Conservation (phyloP, 176 grass and related monocot genomes). For the Avena sativa region DNA sequence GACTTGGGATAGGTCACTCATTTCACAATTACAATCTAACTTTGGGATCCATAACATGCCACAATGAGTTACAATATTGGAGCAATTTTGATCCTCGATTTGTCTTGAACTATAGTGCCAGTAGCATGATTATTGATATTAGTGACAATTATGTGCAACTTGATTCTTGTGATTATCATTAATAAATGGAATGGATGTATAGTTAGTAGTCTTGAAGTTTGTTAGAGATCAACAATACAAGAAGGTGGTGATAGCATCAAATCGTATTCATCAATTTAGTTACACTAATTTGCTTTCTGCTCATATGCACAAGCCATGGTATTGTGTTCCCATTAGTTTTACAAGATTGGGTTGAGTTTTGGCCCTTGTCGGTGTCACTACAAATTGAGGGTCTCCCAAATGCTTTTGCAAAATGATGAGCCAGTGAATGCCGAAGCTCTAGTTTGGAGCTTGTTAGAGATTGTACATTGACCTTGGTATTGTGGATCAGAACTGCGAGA, state of each 20-base stretch:
- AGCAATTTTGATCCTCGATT: not conserved
- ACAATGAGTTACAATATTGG: not conserved
- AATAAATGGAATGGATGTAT: not conserved
- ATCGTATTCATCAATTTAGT: not conserved
- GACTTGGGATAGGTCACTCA: too few species aligned
- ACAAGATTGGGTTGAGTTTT: too few species aligned
- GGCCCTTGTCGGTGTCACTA: too few species aligned
- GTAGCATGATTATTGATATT: not conserved
- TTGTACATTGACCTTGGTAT: too few species aligned
- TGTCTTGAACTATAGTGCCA: not conserved
- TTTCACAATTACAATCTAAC: too few species aligned
- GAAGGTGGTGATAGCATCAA: not conserved
- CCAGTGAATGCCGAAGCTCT: too few species aligned
- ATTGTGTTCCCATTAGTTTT: too few species aligned
- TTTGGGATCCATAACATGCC: not conserved
- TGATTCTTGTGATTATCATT: not conserved
- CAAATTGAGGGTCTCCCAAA: too few species aligned
- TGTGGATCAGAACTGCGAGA: too few species aligned
- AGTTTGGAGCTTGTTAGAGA: too few species aligned
- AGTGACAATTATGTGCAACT: not conserved
- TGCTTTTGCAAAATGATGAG: too few species aligned
- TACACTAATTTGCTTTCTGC: not conserved
- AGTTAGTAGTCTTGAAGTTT: not conserved
- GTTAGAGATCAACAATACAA: conserved; percentile 3
- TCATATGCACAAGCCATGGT: not conserved